Evolutionary conservation across 202 grass and related monocot genomes (phyloP), one percentile per base, ranked within the genome.

Genomic region (Musa balbisiana): DNA sequence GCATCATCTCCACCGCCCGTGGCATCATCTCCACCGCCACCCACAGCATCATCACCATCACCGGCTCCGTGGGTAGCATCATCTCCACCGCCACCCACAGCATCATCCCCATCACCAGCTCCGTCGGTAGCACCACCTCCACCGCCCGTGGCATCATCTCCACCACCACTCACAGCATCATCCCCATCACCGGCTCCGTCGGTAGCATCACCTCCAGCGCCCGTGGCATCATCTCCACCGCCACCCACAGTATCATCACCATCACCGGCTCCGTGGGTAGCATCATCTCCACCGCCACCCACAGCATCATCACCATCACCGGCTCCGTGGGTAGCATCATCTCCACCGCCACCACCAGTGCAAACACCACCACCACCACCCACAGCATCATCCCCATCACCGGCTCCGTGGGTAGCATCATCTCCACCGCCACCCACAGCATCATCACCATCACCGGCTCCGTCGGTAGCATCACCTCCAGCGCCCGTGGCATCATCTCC

Each of bases 11-110:
- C 59, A 56, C 64, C 78, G 0, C 11, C 74, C 19, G 77, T 77
- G 0, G 80, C 84, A 23, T 80, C 80, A 54, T 33, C 29, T 33
- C 21, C 52, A 0, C 33, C 49, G 0, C 19, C 81, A 0, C 21
- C 50, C 25, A 60, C 83, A 8, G 55, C 82, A 11, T 67, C 85
- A 2, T 79, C 91, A 14, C 73, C 85, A 1, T 75, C 88, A 17
- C 73, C 73, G 0, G 13, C 50, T 10, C 70, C 87, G 1, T 11
- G 72, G 76, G 9, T 55, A 6, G 33, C 79, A 12, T 77, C 73
- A 54, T 55, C 62, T 10, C 55, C 29, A 0, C 52, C 24, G 0
- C 19, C 81, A 0, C 22, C 68, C 51, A 4, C 43, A 15, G 49
- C 49, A 16, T n/a, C 55, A 19, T 82, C 80, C 8, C 69, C 69